A percentile compares a stretch with the other conserved stretches of the same genome.
phyloP scores from a whole-genome alignment of 768 basidiomycete genomes.

The Hydnum rufescens region DNA sequence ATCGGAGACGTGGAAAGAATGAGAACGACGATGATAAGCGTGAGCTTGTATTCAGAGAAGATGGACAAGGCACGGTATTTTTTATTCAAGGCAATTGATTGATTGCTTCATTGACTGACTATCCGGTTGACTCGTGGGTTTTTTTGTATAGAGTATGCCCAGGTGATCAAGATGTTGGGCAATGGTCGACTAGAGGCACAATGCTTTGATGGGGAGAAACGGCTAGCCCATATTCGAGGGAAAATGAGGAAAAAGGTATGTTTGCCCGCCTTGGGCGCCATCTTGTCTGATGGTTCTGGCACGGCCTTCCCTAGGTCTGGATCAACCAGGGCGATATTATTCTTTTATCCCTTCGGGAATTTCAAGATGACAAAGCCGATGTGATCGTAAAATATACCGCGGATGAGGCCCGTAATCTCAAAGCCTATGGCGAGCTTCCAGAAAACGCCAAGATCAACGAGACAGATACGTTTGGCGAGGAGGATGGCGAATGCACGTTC shows the following conservation, averaged over 20 bases:
- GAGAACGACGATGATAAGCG: conserved; percentile 99
- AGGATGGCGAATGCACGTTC: conserved; percentile 75
- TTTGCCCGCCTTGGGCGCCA: conserved; percentile 1
- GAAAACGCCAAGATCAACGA: conserved; percentile 95
- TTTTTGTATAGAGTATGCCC: conserved; percentile 64
- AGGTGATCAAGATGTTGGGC: conserved; percentile 96
- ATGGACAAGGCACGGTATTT: conserved; percentile 49
- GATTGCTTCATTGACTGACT: background rate
- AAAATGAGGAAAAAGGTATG: conserved; percentile 98
- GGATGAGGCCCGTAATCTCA: conserved; percentile 70
- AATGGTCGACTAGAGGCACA: conserved; percentile 85
- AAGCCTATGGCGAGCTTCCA: conserved; percentile 82
- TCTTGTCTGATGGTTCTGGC: background rate
- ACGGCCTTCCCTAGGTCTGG: conserved; percentile 52
- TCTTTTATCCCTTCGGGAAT: conserved; percentile 83
- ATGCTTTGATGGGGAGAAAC: conserved; percentile 97
- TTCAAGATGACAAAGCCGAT: conserved; percentile 98
- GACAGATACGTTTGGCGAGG: conserved; percentile 82
- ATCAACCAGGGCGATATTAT: conserved; percentile 98
- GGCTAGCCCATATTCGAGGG: conserved; percentile 92
- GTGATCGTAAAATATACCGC: conserved; percentile 98
- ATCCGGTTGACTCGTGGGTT: background rate
- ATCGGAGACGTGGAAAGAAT: conserved; percentile 98
- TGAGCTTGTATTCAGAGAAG: conserved; percentile 95
- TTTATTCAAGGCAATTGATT: background rate